These are phyloP conservation scores for Apiotrichum domesticum DNA, from an alignment of 1,284 basidiomycete genomes.

Conservation along the genomic window DNA sequence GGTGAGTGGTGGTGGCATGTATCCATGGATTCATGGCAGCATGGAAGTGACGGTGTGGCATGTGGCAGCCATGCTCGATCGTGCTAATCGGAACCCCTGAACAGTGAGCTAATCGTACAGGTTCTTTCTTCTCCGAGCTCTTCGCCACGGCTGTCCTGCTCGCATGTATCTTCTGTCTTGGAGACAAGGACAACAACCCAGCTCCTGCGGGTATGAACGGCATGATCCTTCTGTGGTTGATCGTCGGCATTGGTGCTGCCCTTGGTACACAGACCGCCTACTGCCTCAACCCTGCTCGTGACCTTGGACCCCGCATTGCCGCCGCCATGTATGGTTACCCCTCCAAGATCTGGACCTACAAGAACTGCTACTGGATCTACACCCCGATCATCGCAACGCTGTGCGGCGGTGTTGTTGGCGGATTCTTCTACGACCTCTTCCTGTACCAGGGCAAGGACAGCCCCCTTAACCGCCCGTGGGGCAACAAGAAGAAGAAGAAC, in stretches of 20 bases:
- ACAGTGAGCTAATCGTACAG: neutral
- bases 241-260: slow-evolving; percentile 12
- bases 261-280: slow-evolving; percentile 15
- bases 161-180: slow-evolving; percentile 4
- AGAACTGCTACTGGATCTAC: slow-evolving; percentile 24
- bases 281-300: slow-evolving; percentile 33
- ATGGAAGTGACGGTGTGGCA: too few relatives aligned
- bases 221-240: slow-evolving; percentile 5
- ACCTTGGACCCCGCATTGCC: slow-evolving; percentile 34
- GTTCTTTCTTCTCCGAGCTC: slow-evolving; percentile 11
- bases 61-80: too few relatives aligned
- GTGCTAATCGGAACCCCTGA: too few relatives aligned
- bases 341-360: slow-evolving; percentile 21
- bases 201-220: slow-evolving; percentile 9
- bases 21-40: too few relatives aligned
- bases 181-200: slow-evolving; percentile 12
- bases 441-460: slow-evolving; percentile 7
- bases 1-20: neutral
- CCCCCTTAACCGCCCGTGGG: slow-evolving; percentile 10
- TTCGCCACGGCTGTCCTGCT: slow-evolving; percentile 12
- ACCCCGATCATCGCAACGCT: slow-evolving; percentile 5
- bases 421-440: slow-evolving; percentile 12
- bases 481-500: neutral
- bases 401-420: slow-evolving; percentile 4
- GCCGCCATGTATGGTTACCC: slow-evolving; percentile 28